Evolutionary conservation across 2,329 filamentous ascomycete genomes (phyloP).

Genomic region (Pyrenophora seminiperda): DNA sequence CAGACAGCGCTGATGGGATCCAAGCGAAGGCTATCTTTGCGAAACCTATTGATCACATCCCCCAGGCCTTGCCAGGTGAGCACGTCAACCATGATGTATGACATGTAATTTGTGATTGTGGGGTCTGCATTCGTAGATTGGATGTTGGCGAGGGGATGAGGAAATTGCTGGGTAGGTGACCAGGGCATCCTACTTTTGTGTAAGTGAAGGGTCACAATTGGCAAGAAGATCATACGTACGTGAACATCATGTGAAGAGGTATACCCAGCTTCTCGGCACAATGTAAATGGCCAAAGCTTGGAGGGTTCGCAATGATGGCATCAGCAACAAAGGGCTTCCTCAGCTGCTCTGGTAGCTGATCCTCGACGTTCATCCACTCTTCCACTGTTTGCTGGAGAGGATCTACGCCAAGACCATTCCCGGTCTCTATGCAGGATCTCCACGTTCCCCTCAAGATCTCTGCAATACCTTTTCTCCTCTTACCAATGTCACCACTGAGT

Average conservation of each 20-base stretch:
- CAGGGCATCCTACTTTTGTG: constrained; percentile 72
- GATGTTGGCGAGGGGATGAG: constrained; percentile 84
- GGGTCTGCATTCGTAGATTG: constrained; percentile 75
- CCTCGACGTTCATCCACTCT: constrained; percentile 51
- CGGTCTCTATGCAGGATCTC: constrained; percentile 81
- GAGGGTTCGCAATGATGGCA: constrained; percentile 78
- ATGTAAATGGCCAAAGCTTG: constrained; percentile 77
- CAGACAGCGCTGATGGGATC: constrained; percentile 80
- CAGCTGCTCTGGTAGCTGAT: constrained; percentile 45
- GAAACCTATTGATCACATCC: constrained; percentile 87
- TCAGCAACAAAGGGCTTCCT: constrained; percentile 77
- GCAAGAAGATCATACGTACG: constrained; percentile 56
- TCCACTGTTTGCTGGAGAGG: constrained; percentile 61
- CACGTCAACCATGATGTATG: constrained; percentile 85
- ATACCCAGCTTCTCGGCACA: constrained; percentile 76
- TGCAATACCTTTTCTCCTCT: constrained; percentile 73
- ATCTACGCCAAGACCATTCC: constrained; percentile 64
- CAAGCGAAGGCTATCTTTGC: constrained; percentile 73
- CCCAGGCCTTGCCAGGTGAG: constrained; percentile 92
- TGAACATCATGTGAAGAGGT: constrained; percentile 87
- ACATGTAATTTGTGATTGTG: constrained; percentile 79
- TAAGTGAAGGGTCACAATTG: constrained; percentile 4
- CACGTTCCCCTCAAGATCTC: constrained; percentile 85
- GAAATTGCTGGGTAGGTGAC: constrained; percentile 83
- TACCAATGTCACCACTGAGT: constrained; percentile 76